Evolutionary conservation across 2,329 filamentous ascomycete species (phyloP).

Genomic region (Allantophomopsis lycopodina): DNA sequence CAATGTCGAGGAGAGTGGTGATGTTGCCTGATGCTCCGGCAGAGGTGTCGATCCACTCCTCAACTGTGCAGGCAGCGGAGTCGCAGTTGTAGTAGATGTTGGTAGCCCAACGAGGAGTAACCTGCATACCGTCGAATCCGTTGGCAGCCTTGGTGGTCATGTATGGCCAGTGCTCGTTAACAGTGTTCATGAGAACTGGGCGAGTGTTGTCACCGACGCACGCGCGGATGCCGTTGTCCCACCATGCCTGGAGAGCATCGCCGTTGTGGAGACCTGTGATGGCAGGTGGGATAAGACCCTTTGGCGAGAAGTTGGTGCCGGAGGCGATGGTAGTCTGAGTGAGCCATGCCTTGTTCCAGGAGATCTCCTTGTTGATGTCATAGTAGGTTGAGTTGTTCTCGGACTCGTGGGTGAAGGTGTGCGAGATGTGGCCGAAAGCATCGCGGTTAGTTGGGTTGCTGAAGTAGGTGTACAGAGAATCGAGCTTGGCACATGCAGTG

Average conservation of each 20-base stretch:
- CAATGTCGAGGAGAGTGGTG: slow-evolving; percentile 41
- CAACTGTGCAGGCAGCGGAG: not conserved
- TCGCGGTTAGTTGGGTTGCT: slow-evolving; percentile 31
- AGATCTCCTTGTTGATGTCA: slow-evolving; percentile 41
- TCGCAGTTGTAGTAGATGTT: slow-evolving; percentile 45
- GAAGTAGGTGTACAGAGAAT: slow-evolving; percentile 40
- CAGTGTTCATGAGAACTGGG: slow-evolving; percentile 31
- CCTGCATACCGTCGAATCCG: slow-evolving; percentile 38
- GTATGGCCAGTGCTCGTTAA: slow-evolving; percentile 34
- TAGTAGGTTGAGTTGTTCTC: slow-evolving; percentile 45
- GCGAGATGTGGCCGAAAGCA: slow-evolving; percentile 42
- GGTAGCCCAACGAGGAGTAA: slow-evolving; percentile 48
- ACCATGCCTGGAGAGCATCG: slow-evolving; percentile 43
- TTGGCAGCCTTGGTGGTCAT: slow-evolving; percentile 34
- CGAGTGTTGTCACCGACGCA: slow-evolving; percentile 50
- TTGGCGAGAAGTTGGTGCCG: slow-evolving; percentile 30
- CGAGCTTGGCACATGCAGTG: slow-evolving; percentile 28
- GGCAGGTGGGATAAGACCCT: slow-evolving; percentile 45
- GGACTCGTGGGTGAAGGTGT: slow-evolving; percentile 46
- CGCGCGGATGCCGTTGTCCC: slow-evolving; percentile 39
- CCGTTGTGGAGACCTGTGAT: slow-evolving; percentile 51
- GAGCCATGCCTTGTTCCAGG: slow-evolving; percentile 46
- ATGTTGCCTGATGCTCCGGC: slow-evolving; percentile 13
- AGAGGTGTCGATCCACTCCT: not conserved
- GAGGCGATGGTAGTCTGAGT: slow-evolving; percentile 33